These are phyloP conservation scores for Wallacemonas collosoma DNA, from an alignment of 208 protist species.

Conservation along the genomic window DNA sequence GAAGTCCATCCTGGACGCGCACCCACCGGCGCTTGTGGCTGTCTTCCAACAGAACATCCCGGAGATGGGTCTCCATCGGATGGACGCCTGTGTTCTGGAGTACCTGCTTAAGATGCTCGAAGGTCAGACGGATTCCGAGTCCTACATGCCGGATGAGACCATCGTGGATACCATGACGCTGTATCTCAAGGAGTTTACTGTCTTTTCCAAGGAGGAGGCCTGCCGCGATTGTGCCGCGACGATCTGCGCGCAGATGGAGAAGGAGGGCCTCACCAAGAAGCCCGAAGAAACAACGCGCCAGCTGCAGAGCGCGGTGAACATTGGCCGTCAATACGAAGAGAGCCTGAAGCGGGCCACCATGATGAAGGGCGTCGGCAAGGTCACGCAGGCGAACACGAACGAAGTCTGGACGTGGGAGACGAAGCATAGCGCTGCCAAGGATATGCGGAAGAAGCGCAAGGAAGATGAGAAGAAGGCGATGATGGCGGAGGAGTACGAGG, in stretches of 20 bases:
- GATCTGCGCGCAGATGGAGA: conserved; percentile 65
- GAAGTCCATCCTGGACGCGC: conserved; percentile 53
- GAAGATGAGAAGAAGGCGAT: conserved; percentile 92
- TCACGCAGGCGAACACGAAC: conserved; percentile 85
- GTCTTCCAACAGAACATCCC: conserved; percentile 74
- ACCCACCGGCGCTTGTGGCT: conserved; percentile 52
- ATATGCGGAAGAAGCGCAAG: conserved; percentile 85
- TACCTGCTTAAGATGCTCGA: conserved; percentile 89
- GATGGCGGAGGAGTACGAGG: conserved; percentile 88
- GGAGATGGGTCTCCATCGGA: conserved; percentile 63
- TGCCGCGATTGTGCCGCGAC: conserved; percentile 32
- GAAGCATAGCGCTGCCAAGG: conserved; percentile 87
- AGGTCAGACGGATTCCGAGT: conserved; percentile 76
- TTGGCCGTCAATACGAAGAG: conserved; percentile 89
- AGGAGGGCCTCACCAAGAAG: conserved; percentile 61
- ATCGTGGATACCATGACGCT: conserved; percentile 74
- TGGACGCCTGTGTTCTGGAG: conserved; percentile 82
- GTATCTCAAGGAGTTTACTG: conserved; percentile 79
- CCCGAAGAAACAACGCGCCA: conserved; percentile 69
- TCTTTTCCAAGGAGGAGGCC: conserved; percentile 51
- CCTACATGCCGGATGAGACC: conserved; percentile 76
- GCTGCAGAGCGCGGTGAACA: conserved; percentile 81
- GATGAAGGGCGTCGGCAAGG: conserved; percentile 85
- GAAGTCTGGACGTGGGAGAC: conserved; percentile 90
- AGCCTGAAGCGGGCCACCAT: conserved; percentile 80